Evolutionary conservation across 139 green algal genomes (phyloP), one percentile per base, ranked within the genome.

Genomic region (Penium margaritaceum): DNA sequence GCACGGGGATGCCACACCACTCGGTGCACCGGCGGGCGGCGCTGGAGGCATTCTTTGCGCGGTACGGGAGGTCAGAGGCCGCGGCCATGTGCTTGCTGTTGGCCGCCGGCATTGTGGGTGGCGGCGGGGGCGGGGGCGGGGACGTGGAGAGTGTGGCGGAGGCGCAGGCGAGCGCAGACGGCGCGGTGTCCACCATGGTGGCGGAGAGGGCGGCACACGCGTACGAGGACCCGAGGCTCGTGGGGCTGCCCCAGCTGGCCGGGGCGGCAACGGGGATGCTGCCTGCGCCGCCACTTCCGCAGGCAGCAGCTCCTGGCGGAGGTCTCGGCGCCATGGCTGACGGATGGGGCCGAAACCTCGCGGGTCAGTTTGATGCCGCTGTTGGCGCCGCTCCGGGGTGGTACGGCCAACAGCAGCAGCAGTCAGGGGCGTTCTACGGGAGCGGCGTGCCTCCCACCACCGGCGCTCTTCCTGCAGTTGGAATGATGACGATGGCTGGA

Each of bases 51-150:
- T 96, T 96, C 58, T 95, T 95, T 71, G 75, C 81, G 43, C 67
- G 61, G 0, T 95, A 91, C 64, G 91, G 90, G 7, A 63, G 85
- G 5, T 58, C 79, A 2, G 91, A 96, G 75, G 86, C 90, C 1
- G 84, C 89, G 0, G 86, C 86, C 66, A 97, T 97, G 92, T 95
- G 91, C 83, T 83, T 91, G 63, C 37, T 86, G n/a, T 70, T 96
- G 12, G 86, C 88, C n/a, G 86, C 88, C 0, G 47, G 66, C 30
- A 12, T 70, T 30, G 44, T 14, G 1, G 61, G 24, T 9, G 47
- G 38, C 3, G 74, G 53, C 5, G 51, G 41, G 29, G 30, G 43
- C 33, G 68, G 68, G 5, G 30, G 46, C n/a, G n/a, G 61, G 19
- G n/a, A n/a, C n/a, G n/a, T n/a, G n/a, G n/a, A n/a, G n/a, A n/a